phyloP scores from a whole-genome alignment of 495 filamentous ascomycete species.

The Penicillium steckii region DNA sequence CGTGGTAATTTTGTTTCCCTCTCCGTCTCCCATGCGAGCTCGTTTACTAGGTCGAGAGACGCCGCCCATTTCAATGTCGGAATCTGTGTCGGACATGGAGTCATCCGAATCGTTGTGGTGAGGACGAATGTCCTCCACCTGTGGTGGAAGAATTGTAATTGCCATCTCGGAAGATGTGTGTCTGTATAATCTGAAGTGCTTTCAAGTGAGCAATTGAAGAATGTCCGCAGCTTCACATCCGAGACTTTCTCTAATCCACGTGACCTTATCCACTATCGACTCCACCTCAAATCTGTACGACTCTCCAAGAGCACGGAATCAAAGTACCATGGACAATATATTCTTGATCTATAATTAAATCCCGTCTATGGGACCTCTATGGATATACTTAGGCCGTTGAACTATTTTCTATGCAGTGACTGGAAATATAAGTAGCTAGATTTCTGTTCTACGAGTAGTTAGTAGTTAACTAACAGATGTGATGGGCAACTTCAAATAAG shows the following conservation, averaged over 20 bases:
- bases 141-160: conserved; percentile 75
- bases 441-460: no score
- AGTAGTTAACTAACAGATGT: no score
- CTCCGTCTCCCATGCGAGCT: conserved; percentile 28
- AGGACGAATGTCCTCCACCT: conserved; percentile 37
- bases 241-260: conserved; percentile 23
- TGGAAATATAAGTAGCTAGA: no score
- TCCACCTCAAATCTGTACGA: no score
- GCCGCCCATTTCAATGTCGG: conserved; percentile 56
- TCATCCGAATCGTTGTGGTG: conserved; percentile 34
- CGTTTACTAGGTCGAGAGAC: conserved; percentile 41
- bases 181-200: not conserved
- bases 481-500: no score
- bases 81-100: conserved; percentile 58
- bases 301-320: no score
- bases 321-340: no score
- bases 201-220: not conserved
- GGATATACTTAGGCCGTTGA: no score
- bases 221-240: conserved; percentile 6
- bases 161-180: conserved; percentile 53
- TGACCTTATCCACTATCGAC: conserved; percentile 11
- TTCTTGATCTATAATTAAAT: no score
- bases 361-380: no score
- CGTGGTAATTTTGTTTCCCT: conserved; percentile 29
- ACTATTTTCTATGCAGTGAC: no score